Evolutionary conservation across 441 rosid genomes (phyloP).

Genomic region (Euphorbia schlechtendalii): DNA sequence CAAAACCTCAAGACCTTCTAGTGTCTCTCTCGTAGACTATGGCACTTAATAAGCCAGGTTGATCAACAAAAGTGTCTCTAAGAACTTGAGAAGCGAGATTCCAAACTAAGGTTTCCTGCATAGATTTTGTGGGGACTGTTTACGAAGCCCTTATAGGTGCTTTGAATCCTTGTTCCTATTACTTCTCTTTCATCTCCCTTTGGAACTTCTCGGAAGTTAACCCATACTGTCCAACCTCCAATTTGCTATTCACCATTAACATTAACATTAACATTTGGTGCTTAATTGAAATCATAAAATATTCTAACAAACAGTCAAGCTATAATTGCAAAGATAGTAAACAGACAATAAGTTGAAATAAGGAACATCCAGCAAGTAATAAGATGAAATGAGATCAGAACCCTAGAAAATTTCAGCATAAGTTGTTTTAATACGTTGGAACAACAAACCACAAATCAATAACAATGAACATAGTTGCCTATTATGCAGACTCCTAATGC

Average conservation of each 20-base stretch:
- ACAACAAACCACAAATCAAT: too few relatives aligned
- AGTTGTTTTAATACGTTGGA: too few relatives aligned
- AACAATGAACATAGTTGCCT: neutral
- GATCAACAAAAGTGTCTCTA: constrained; percentile 57
- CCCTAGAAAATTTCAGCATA: neutral
- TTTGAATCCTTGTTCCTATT: constrained; percentile 49
- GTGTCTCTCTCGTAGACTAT: constrained; percentile 60
- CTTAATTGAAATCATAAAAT: too few relatives aligned
- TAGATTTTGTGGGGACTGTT: constrained; percentile 83
- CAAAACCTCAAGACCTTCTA: constrained; percentile 81
- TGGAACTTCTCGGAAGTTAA: constrained; percentile 89
- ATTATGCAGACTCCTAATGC: neutral
- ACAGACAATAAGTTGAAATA: neutral
- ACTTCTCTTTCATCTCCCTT: constrained; percentile 79
- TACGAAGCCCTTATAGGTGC: constrained; percentile 39
- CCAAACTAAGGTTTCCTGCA: constrained; percentile 92
- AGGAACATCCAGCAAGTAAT: neutral
- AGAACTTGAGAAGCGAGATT: constrained; percentile 60
- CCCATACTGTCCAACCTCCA: constrained; percentile 70
- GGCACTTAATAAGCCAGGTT: constrained; percentile 67
- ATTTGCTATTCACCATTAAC: constrained; percentile 49
- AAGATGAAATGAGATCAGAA: neutral
- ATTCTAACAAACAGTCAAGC: too few relatives aligned
- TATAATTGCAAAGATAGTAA: neutral
- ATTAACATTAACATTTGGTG: neutral